Conservation (phyloP, 75 land plant genomes). For the Pseudotsuga menziesii region DNA sequence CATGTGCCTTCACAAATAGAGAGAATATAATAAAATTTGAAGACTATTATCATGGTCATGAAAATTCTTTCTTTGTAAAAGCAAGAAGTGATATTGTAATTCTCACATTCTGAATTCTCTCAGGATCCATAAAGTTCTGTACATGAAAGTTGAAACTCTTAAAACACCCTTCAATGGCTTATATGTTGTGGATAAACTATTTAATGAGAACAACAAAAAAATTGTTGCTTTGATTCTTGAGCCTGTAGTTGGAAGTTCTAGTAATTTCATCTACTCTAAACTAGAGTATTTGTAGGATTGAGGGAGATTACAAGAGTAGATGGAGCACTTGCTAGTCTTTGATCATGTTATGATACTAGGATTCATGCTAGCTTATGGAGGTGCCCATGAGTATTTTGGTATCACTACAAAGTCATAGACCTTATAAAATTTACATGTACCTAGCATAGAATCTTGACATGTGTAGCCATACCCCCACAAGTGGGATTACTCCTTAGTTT, state of each 20-base stretch:
- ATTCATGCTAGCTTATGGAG: constrained; percentile 87
- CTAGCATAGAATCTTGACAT: no score
- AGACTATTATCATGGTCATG: constrained; percentile 98
- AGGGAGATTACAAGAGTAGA: constrained; percentile 52
- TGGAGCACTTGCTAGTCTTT: constrained; percentile 75
- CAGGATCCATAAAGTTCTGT: constrained; percentile 84
- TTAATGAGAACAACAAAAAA: constrained; percentile 52
- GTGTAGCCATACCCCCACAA: no score
- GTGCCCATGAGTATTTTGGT: constrained; percentile 92
- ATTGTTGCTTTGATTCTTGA: constrained; percentile 95
- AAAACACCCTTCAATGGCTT: constrained; percentile 17
- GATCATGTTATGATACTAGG: constrained; percentile 97
- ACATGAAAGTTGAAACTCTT: constrained; percentile 36
- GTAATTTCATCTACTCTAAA: constrained; percentile 74
- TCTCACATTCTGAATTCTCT: constrained; percentile 88
- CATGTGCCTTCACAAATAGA: constrained; percentile 83
- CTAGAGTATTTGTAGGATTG: constrained; percentile 88
- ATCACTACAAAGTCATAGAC: constrained; percentile 58
- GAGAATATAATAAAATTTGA: constrained; percentile 87
- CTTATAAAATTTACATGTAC: constrained; percentile 27
- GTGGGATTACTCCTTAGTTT: no score
- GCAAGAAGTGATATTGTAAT: constrained; percentile 99
- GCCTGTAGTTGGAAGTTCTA: constrained; percentile 96
- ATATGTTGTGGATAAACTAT: constrained; percentile 54
- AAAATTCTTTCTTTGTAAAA: constrained; percentile 92